Evolutionary conservation across 139 green algal species (phyloP).

Genomic region (Asterochloris sp.): DNA sequence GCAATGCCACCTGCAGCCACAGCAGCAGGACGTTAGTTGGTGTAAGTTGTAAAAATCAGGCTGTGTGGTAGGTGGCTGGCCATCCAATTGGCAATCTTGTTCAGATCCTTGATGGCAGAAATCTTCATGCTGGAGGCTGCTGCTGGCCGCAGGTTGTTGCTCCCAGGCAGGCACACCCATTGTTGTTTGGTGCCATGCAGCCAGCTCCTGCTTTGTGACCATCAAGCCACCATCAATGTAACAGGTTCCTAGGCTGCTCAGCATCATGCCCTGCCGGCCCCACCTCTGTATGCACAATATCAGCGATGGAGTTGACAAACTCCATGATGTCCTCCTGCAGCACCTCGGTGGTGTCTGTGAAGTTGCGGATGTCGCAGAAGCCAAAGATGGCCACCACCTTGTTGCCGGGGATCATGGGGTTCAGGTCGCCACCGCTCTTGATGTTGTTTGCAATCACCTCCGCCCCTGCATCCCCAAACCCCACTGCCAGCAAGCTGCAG

Average conservation of each 20-base stretch:
- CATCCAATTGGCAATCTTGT: not conserved
- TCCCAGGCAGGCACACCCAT: no score
- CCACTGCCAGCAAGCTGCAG: conserved; percentile 76
- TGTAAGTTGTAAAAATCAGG: not conserved
- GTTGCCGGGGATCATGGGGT: conserved; percentile 90
- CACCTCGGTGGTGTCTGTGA: conserved; percentile 95
- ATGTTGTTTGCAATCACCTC: conserved; percentile 97
- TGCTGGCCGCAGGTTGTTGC: no score
- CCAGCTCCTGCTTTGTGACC: no score
- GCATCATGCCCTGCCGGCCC: no score
- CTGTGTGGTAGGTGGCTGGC: not conserved
- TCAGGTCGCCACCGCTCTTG: conserved; percentile 80
- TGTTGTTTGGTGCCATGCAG: no score
- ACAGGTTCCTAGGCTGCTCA: no score
- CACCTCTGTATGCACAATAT: conserved; percentile 87
- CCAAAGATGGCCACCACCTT: conserved; percentile 89
- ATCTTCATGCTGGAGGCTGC: no score
- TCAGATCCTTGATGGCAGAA: no score
- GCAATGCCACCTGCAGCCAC: conserved; percentile 38
- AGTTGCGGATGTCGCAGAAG: conserved; percentile 96
- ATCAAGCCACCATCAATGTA: no score
- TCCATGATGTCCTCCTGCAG: conserved; percentile 95
- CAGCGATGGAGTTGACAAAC: conserved; percentile 95
- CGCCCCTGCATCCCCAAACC: conserved; percentile 90
- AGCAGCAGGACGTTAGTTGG: conserved; percentile 29